These are phyloP conservation scores for Sporothrix inflata DNA, from an alignment of 2,329 filamentous ascomycete species.

Conservation along the genomic window DNA sequence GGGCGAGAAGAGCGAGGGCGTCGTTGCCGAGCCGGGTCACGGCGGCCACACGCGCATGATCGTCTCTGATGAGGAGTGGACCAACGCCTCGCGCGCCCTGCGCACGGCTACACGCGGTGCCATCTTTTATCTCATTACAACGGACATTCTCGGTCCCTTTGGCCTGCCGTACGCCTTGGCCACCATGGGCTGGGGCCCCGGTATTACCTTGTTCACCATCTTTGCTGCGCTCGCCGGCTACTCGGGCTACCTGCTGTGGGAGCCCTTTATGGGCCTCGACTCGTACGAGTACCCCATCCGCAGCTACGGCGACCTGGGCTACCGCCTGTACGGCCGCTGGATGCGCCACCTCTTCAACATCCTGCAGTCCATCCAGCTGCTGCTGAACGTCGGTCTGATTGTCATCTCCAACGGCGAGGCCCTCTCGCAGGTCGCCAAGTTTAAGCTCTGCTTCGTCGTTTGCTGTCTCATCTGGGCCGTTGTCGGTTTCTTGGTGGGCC, in stretches of 20 bases:
- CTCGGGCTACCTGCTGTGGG: conserved; percentile 53
- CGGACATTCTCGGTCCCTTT: conserved; percentile 51
- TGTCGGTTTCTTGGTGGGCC: conserved; percentile 56
- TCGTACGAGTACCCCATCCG: conserved; percentile 51
- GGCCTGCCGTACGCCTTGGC: conserved; percentile 43
- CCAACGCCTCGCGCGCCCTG: conserved; percentile 49
- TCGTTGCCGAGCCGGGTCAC: conserved; percentile 20
- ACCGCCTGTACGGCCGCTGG: conserved; percentile 50
- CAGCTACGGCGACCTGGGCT: conserved; percentile 54
- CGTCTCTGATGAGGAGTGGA: conserved; percentile 50
- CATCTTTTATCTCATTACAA: conserved; percentile 54
- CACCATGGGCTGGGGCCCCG: conserved; percentile 43
- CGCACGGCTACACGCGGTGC: conserved; percentile 52
- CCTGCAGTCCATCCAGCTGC: conserved; percentile 51
- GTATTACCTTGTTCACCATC: conserved; percentile 50
- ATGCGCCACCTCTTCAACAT: conserved; percentile 53
- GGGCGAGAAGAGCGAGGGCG: conserved; percentile 19
- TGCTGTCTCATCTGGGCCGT: conserved; percentile 55
- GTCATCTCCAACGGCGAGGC: conserved; percentile 58
- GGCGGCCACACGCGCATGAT: conserved; percentile 26
- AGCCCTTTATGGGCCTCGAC: conserved; percentile 50
- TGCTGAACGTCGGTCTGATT: conserved; percentile 56
- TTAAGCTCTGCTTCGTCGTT: conserved; percentile 55
- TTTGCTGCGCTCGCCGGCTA: conserved; percentile 48
- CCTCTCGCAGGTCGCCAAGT: conserved; percentile 56